Percentiles rank a stretch among this genome's conserved stretches.
These are phyloP conservation scores for Naganishia sp. DNA, from an alignment of 1,284 basidiomycete genomes.

Conservation along the genomic window DNA sequence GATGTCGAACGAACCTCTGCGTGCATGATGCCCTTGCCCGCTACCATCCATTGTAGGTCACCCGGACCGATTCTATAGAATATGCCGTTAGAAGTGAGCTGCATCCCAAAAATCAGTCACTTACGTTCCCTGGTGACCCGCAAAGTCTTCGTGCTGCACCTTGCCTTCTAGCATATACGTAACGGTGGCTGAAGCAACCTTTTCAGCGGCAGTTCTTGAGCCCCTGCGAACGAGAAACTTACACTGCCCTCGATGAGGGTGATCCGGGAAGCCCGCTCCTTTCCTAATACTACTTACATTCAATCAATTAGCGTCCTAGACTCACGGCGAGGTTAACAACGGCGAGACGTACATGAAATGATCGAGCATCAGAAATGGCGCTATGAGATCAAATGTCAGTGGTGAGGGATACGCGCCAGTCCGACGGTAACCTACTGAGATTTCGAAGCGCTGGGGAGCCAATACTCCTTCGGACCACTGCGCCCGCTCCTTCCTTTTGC, in stretches of 20 bases:
- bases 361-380: conserved; percentile 79
- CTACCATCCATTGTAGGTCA: conserved; percentile 94
- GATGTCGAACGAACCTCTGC: conserved; percentile 58
- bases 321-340: neutral
- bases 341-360: conserved; percentile 24
- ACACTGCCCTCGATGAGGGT: conserved; percentile 83
- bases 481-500: conserved; percentile 84
- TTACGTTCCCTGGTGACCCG: conserved; percentile 71
- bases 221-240: neutral
- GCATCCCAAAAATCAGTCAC: conserved; percentile 5
- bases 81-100: neutral
- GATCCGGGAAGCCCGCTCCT: conserved; percentile 58
- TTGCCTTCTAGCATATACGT: conserved; percentile 84
- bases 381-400: neutral
- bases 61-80: conserved; percentile 66
- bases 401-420: neutral
- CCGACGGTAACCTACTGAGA: conserved; percentile 50
- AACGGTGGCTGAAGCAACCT: conserved; percentile 46
- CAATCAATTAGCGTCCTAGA: neutral
- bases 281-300: conserved; percentile 55
- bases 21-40: conserved; percentile 69
- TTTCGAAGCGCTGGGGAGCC: conserved; percentile 74
- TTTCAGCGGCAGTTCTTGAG: neutral
- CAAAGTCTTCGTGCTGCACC: conserved; percentile 83
- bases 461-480: conserved; percentile 84